These are phyloP conservation scores for Cicer chorassanicum DNA, from an alignment of 306 rosid genomes.

Conservation along the genomic window DNA sequence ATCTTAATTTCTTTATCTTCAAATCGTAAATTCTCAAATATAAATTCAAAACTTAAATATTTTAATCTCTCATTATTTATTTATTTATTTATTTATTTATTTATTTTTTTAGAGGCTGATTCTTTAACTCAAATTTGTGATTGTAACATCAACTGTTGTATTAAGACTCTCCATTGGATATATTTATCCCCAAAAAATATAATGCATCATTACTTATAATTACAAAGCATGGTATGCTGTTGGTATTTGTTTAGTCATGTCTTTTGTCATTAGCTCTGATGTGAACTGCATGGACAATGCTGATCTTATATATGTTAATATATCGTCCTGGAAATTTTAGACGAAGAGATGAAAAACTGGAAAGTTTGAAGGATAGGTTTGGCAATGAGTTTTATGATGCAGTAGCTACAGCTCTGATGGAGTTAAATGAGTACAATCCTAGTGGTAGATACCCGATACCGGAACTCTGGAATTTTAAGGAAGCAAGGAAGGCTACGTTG, in stretches of 20 bases:
- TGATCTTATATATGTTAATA: slow-evolving; percentile 14
- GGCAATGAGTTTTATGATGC: slow-evolving; percentile 63
- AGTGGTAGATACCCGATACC: slow-evolving; percentile 72
- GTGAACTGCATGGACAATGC: background rate
- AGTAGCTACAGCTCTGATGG: slow-evolving; percentile 62
- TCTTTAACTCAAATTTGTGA: no score
- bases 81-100: no score
- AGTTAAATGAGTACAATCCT: slow-evolving; percentile 72
- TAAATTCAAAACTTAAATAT: no score
- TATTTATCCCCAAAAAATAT: background rate
- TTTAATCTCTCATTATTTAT: no score
- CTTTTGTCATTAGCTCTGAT: background rate
- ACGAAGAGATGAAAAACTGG: slow-evolving; percentile 70
- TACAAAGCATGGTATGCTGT: background rate
- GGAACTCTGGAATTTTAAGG: slow-evolving; percentile 73
- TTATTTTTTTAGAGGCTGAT: no score
- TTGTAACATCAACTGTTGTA: background rate
- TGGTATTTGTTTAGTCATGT: background rate
- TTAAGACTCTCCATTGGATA: background rate
- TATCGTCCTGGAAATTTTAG: slow-evolving; percentile 55
- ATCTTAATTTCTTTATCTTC: no score
- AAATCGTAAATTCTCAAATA: no score
- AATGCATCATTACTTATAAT: slow-evolving; percentile 7
- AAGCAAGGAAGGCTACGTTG: slow-evolving; percentile 63
- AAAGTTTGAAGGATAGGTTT: slow-evolving; percentile 55